Conservation (phyloP, 495 filamentous ascomycete species). For the Penicillium taxi region DNA sequence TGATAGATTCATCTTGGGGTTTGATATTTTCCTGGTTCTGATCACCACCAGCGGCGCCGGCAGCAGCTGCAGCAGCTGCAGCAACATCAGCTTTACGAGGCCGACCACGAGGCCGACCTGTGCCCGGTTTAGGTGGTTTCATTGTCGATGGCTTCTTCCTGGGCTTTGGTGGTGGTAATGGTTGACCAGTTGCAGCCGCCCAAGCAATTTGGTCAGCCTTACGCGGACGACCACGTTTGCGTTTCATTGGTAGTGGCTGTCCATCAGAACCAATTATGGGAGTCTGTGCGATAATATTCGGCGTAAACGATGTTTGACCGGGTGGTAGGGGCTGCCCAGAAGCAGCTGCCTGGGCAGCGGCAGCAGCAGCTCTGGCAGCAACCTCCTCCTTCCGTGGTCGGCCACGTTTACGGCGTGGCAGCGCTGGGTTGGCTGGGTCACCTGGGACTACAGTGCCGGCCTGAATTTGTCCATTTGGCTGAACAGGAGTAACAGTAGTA, state of each 20-base stretch:
- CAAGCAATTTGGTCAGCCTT: conserved; percentile 31
- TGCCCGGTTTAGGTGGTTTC: conserved; percentile 21
- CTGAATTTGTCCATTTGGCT: conserved; percentile 14
- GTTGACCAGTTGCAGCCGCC: conserved; percentile 19
- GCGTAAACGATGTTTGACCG: conserved; percentile 18
- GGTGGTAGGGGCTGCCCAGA: conserved; percentile 12
- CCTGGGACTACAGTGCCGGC: neutral
- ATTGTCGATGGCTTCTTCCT: conserved; percentile 18
- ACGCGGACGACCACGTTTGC: conserved; percentile 34
- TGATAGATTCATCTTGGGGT: conserved; percentile 10
- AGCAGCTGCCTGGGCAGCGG: conserved; percentile 13
- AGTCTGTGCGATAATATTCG: conserved; percentile 17
- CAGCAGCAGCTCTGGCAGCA: conserved; percentile 16
- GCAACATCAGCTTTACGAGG: conserved; percentile 35
- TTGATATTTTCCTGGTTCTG: conserved; percentile 4
- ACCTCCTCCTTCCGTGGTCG: conserved; percentile 24
- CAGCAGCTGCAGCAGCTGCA: conserved; percentile 25
- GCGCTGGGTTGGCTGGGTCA: conserved; percentile 7
- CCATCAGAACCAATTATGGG: conserved; percentile 28
- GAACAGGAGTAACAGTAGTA: conserved; percentile 1
- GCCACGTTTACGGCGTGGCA: conserved; percentile 19
- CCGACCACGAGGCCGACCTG: conserved; percentile 32
- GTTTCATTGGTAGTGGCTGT: conserved; percentile 26
- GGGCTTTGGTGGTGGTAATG: conserved; percentile 22
- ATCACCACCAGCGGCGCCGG: conserved; percentile 13